phyloP scores from a whole-genome alignment of 2,329 filamentous ascomycete genomes.

The Botryotinia calthae region DNA sequence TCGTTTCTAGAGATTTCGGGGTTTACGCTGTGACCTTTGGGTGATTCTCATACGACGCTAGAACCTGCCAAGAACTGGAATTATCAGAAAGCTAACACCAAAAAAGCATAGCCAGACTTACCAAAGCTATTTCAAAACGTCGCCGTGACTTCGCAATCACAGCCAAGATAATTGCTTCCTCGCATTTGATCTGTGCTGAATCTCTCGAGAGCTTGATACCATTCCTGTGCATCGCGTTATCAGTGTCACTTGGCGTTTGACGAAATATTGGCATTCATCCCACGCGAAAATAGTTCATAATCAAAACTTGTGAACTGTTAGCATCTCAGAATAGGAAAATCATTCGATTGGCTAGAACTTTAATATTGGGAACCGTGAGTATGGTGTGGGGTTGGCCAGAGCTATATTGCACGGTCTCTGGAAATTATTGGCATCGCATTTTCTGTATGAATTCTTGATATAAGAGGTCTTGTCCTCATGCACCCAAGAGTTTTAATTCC shows the following conservation, averaged over 20 bases:
- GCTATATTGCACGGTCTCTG: constrained; percentile 10
- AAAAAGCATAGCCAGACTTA: constrained; percentile 6
- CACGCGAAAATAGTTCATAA: neutral
- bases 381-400: neutral
- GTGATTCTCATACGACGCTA: constrained; percentile 8
- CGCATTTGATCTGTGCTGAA: constrained; percentile 3
- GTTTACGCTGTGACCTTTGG: constrained; percentile 14
- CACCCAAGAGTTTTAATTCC: constrained; percentile 19
- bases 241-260: constrained; percentile 19
- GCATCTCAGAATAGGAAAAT: neutral
- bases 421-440: constrained; percentile 7
- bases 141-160: neutral
- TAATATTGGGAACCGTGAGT: neutral
- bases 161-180: constrained; percentile 15
- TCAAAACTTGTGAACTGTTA: neutral
- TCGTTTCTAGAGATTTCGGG: neutral
- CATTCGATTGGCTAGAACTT: neutral
- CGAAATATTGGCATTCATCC: neutral
- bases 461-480: constrained; percentile 21
- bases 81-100: constrained; percentile 7
- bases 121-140: constrained; percentile 10
- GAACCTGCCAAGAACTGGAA: constrained; percentile 11
- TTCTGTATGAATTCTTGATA: constrained; percentile 10
- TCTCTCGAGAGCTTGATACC: neutral
- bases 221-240: constrained; percentile 3